Evolutionary conservation across 1,284 basidiomycete species (phyloP), one percentile per base, ranked within the genome.

Genomic region (Cutaneotrichosporon daszewskae): DNA sequence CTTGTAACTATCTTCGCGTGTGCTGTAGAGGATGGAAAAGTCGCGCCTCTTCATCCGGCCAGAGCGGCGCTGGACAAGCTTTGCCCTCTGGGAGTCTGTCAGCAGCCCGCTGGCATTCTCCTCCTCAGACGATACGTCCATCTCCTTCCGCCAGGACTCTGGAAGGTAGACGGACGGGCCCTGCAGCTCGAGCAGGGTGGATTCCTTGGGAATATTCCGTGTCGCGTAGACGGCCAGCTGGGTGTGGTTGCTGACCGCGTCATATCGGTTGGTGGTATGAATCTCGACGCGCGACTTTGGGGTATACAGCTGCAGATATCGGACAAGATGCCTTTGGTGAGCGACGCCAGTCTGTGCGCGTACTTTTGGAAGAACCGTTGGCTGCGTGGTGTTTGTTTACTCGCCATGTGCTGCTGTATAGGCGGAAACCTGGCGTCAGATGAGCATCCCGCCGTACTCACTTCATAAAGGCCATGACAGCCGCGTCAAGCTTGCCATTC

Each of bases 221-320:
- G 66, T 69, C 8, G 69, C 66, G 36, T 57, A 66, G 4, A 72
- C 62, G 8, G 62, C 69, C 9, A 72, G 51, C 46, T 72, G 67
- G 16, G 58, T 49, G 32, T 69, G 68, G 1, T 62, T 59, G 7
- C 64, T 64, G 12, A 66, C 55, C 32, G 54, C 47, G 1, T 58
- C 51, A 45, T 72, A 72, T 9, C 68, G 55, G 16, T 59, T 48
- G 1, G 69, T 72, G 1, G 58, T 56, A 32, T 62, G 57, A 14
- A 72, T 64, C 29, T 72, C 69, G 31, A 72, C 40, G 7, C 68
- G 58, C 1, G 67, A 69, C 1, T 49, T 49, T 3, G 68, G 68
- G 9, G 32, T 35, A 23, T 64, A 60, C 11, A 63, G 52, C 12
- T 61, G 38, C 12, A 69, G 53, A 33, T 72, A 72, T 5, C 66